Conservation (phyloP, 306 rosid species). For the Hylodesmum podocarpum region DNA sequence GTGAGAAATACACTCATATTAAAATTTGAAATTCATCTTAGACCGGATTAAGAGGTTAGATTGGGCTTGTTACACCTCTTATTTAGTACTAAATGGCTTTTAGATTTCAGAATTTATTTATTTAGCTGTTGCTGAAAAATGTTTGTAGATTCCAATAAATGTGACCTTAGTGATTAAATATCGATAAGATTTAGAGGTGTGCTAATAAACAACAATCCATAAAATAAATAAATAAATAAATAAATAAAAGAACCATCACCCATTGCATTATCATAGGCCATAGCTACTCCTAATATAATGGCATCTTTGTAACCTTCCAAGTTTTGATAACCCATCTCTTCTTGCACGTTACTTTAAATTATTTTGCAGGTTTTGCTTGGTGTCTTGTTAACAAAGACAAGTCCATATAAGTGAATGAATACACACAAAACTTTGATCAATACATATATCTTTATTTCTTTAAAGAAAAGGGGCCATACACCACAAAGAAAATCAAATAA, state of each 20-base stretch:
- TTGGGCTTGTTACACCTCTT: too few relatives aligned
- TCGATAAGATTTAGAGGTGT: background rate
- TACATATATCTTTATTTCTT: background rate
- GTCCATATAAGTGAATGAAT: slow-evolving; percentile 8
- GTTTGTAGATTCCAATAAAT: background rate
- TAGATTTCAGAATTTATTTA: too few relatives aligned
- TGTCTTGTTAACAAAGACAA: slow-evolving; percentile 32
- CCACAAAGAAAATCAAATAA: slow-evolving; percentile 13
- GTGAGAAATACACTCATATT: too few relatives aligned
- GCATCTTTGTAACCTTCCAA: slow-evolving; percentile 36
- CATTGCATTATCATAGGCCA: background rate
- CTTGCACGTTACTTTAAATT: slow-evolving; percentile 33
- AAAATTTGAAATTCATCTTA: too few relatives aligned
- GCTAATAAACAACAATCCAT: background rate
- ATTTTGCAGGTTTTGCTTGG: slow-evolving; percentile 36
- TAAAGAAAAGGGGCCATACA: background rate
- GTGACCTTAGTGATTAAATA: background rate
- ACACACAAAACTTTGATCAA: slow-evolving; percentile 4
- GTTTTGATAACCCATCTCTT: slow-evolving; percentile 34
- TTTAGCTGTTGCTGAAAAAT: background rate
- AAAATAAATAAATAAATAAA: background rate
- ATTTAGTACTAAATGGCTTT: too few relatives aligned
- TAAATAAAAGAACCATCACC: background rate
- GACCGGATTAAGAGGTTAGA: too few relatives aligned
- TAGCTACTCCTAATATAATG: background rate